Evolutionary conservation across 1,284 basidiomycete genomes (phyloP).

Genomic region (Cryptococcus deneoformans): DNA sequence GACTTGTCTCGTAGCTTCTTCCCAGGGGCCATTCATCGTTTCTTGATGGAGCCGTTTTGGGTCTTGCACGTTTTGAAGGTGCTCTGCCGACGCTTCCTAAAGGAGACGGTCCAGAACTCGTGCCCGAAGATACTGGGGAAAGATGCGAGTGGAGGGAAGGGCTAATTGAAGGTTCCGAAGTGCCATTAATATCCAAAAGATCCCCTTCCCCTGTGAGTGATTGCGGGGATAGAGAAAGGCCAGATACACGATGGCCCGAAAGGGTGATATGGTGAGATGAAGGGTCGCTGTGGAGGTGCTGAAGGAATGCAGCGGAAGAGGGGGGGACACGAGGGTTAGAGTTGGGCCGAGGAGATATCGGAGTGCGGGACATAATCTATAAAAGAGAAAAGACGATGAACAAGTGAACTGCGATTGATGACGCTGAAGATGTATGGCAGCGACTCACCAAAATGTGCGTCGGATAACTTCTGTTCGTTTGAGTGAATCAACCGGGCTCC

Average conservation of each 20-base stretch:
- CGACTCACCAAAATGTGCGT: too few relatives aligned
- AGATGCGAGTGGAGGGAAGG: neutral
- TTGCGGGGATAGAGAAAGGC: constrained; percentile 2
- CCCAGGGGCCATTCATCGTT: neutral
- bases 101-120: constrained; percentile 2
- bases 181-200: constrained; percentile 1
- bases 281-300: constrained; percentile 45
- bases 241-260: constrained; percentile 11
- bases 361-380: too few relatives aligned
- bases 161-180: neutral
- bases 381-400: too few relatives aligned
- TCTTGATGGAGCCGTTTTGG: constrained; percentile 22
- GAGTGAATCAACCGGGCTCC: too few relatives aligned
- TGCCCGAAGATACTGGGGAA: neutral
- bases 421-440: too few relatives aligned
- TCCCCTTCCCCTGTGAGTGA: constrained; percentile 2
- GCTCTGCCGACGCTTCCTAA: neutral
- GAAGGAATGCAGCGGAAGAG: constrained; percentile 39
- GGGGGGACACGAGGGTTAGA: constrained; percentile 4
- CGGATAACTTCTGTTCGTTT: too few relatives aligned
- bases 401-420: too few relatives aligned
- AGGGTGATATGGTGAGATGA: constrained; percentile 43
- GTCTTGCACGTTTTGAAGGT: constrained; percentile 18
- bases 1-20: neutral
- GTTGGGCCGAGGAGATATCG: neutral